phyloP scores from a whole-genome alignment of 805 yeast genomes.

The Candida tallmaniae region DNA sequence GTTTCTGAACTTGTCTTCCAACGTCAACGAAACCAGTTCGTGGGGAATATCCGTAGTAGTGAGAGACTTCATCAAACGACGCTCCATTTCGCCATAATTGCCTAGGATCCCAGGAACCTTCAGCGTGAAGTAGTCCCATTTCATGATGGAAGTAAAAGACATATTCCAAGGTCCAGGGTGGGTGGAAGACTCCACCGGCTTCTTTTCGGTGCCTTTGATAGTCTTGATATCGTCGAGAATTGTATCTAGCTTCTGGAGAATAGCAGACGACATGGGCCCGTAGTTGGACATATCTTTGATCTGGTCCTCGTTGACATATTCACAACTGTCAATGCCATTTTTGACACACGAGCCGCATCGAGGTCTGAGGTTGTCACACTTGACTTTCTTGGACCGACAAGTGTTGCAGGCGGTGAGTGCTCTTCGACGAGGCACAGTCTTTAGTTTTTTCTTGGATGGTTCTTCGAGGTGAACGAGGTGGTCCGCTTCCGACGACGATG shows the following conservation, averaged over 20 bases:
- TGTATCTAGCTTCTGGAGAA: slow-evolving; percentile 25
- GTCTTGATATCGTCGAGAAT: slow-evolving; percentile 22
- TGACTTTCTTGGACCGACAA: slow-evolving; percentile 32
- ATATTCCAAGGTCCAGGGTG: slow-evolving; percentile 24
- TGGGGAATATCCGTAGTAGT: neutral
- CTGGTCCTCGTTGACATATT: slow-evolving; percentile 25
- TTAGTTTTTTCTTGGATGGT: neutral
- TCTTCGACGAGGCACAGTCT: slow-evolving; percentile 18
- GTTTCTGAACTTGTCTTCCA: slow-evolving; percentile 12
- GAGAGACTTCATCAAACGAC: slow-evolving; percentile 3
- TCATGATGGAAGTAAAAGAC: slow-evolving; percentile 25
- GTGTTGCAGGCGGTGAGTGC: slow-evolving; percentile 38
- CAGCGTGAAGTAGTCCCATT: slow-evolving; percentile 23
- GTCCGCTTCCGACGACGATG: neutral
- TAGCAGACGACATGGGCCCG: slow-evolving; percentile 23
- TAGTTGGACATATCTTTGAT: slow-evolving; percentile 16
- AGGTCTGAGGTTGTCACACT: slow-evolving; percentile 34
- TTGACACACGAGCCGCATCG: slow-evolving; percentile 30
- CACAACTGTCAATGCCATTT: slow-evolving; percentile 23
- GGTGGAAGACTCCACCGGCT: slow-evolving; percentile 1
- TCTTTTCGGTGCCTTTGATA: slow-evolving; percentile 9
- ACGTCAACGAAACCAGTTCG: neutral
- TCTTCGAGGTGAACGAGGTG: neutral
- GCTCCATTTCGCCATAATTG: slow-evolving; percentile 6
- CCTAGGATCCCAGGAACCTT: slow-evolving; percentile 9